phyloP scores from a whole-genome alignment of 305 asterid genomes.

The Galium porrigens region DNA sequence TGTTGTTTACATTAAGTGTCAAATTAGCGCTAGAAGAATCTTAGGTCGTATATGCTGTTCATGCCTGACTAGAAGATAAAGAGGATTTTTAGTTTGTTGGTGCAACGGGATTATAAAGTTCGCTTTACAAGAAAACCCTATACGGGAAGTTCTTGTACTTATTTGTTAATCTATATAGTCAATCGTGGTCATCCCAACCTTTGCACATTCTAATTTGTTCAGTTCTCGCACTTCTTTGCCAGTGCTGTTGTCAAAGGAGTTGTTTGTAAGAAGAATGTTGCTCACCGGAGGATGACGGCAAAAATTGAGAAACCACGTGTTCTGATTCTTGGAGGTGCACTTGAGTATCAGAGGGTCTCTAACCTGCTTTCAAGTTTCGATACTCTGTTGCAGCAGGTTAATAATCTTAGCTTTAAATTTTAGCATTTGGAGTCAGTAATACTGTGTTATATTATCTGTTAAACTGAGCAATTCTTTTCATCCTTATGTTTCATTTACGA shows the following conservation, averaged over 20 bases:
- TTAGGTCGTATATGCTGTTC: not conserved
- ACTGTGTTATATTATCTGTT: not conserved
- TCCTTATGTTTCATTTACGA: slow-evolving; percentile 13
- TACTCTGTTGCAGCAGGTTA: slow-evolving; percentile 90
- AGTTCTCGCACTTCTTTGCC: slow-evolving; percentile 20
- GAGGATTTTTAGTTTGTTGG: not conserved
- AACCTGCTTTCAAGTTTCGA: slow-evolving; percentile 84
- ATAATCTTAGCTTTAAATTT: not conserved
- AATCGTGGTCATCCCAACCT: not conserved
- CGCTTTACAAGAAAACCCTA: no score
- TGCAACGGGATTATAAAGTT: not conserved
- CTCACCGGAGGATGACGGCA: slow-evolving; percentile 87
- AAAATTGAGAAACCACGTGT: slow-evolving; percentile 78
- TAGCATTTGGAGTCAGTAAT: not conserved
- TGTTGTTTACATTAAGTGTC: not conserved
- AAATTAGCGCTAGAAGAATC: not conserved
- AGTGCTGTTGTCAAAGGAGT: slow-evolving; percentile 81
- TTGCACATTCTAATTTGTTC: slow-evolving; percentile 10
- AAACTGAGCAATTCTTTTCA: not conserved
- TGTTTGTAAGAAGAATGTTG: slow-evolving; percentile 88
- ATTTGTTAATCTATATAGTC: not conserved
- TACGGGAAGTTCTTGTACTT: not conserved
- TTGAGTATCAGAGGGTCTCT: slow-evolving; percentile 89
- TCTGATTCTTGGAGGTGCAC: slow-evolving; percentile 90
- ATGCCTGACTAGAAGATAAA: not conserved